Conservation (phyloP, 345 rosid genomes). For the Camelina laxa region DNA sequence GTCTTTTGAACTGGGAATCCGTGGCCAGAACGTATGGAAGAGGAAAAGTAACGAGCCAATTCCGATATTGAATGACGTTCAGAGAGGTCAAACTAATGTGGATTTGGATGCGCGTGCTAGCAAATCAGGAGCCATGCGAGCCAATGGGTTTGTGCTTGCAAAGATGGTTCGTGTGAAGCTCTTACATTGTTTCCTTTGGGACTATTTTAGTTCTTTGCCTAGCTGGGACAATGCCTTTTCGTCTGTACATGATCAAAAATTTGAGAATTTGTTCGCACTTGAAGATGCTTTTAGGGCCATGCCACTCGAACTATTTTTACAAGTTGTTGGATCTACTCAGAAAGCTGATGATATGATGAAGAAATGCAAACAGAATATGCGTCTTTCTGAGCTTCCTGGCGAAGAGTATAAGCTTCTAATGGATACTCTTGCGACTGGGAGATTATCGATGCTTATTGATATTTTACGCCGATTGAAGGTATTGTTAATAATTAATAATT, state of each 20-base stretch:
- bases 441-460: conserved; percentile 77
- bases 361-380: conserved; percentile 72
- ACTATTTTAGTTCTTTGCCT: conserved; percentile 56
- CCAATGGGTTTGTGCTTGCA: conserved; percentile 92
- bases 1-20: conserved; percentile 76
- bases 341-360: conserved; percentile 72
- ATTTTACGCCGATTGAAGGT: conserved; percentile 89
- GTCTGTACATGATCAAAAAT: conserved; percentile 48
- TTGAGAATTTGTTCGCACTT: conserved; percentile 64
- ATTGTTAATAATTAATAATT: conserved; percentile 27
- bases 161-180: conserved; percentile 94
- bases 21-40: conserved; percentile 63
- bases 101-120: conserved; percentile 55
- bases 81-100: conserved; percentile 58
- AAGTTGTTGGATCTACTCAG: conserved; percentile 79
- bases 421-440: conserved; percentile 86
- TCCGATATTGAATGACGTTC: conserved; percentile 73
- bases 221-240: conserved; percentile 58
- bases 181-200: conserved; percentile 85
- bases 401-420: conserved; percentile 73
- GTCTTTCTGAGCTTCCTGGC: conserved; percentile 72
- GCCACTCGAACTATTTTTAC: conserved; percentile 85
- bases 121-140: conserved; percentile 79
- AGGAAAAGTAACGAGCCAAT: conserved; percentile 57
- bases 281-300: conserved; percentile 80